phyloP scores from a whole-genome alignment of 164 flowering plant species.

The Berberis vulgaris region DNA sequence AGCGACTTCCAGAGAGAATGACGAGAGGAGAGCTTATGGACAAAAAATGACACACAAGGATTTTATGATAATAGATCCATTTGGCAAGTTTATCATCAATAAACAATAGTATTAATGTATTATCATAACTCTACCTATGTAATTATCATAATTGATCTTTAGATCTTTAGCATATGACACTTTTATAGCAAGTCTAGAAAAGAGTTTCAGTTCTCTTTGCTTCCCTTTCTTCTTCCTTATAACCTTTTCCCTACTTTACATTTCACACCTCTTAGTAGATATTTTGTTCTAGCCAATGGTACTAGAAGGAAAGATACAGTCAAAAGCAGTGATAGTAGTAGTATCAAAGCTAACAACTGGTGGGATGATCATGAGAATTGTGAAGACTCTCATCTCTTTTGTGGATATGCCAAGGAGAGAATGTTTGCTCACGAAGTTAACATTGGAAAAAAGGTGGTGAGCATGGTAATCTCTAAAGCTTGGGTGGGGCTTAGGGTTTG shows the following conservation, averaged over 20 bases:
- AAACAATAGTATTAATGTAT: no score
- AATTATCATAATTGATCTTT: no score
- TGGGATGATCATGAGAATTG: not conserved
- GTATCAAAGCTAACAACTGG: not conserved
- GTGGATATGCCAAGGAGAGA: not conserved
- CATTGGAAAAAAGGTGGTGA: not conserved
- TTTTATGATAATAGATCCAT: no score
- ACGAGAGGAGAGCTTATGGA: no score
- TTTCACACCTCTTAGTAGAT: not conserved
- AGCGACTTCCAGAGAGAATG: no score
- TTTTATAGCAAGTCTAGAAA: not conserved
- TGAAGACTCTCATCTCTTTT: not conserved
- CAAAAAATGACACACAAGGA: no score
- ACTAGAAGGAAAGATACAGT: not conserved
- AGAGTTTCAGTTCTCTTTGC: not conserved
- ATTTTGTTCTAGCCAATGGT: not conserved
- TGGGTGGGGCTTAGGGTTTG: not conserved
- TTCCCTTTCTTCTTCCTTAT: not conserved
- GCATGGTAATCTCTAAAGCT: not conserved
- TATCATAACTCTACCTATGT: no score
- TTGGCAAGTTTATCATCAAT: no score
- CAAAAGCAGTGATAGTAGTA: not conserved
- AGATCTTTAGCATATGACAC: not conserved
- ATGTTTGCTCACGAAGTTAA: constrained; percentile 1
- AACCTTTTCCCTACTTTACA: not conserved